Percentiles rank a stretch among this genome's conserved stretches.
These are phyloP conservation scores for Leptographium procerum DNA, from an alignment of 2,329 filamentous ascomycete species.

Conservation along the genomic window DNA sequence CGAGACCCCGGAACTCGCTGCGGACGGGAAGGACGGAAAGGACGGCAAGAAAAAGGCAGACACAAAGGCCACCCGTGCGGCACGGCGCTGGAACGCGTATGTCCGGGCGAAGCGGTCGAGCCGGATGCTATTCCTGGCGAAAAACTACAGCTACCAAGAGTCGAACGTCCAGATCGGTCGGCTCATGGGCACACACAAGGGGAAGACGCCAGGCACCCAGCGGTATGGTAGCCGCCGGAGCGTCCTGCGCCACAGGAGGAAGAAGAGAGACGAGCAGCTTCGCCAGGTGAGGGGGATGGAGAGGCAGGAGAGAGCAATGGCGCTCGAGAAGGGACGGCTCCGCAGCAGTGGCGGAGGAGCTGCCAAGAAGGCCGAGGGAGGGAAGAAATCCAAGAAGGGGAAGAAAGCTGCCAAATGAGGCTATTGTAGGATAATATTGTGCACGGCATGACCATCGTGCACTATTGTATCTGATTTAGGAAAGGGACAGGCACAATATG, in stretches of 20 bases:
- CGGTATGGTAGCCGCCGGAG: constrained; percentile 37
- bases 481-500: neutral
- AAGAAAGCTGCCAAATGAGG: constrained; percentile 4
- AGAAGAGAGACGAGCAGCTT: constrained; percentile 8
- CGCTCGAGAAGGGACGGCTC: constrained; percentile 6
- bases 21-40: neutral
- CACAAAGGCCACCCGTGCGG: constrained; percentile 6
- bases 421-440: neutral
- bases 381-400: constrained; percentile 11
- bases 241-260: constrained; percentile 25
- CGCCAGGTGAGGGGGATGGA: constrained; percentile 8
- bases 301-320: constrained; percentile 16
- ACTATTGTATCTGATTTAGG: too few species aligned
- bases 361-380: constrained; percentile 1
- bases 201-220: constrained; percentile 33
- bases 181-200: constrained; percentile 38
- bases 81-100: constrained; percentile 14
- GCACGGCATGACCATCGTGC: neutral
- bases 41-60: neutral
- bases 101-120: constrained; percentile 12
- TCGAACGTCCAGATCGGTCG: constrained; percentile 48
- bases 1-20: constrained; percentile 2
- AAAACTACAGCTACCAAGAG: constrained; percentile 47
- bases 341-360: neutral
- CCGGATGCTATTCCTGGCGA: constrained; percentile 11